phyloP scores from a whole-genome alignment of 2,329 filamentous ascomycete genomes.

The Talaromyces sp. region DNA sequence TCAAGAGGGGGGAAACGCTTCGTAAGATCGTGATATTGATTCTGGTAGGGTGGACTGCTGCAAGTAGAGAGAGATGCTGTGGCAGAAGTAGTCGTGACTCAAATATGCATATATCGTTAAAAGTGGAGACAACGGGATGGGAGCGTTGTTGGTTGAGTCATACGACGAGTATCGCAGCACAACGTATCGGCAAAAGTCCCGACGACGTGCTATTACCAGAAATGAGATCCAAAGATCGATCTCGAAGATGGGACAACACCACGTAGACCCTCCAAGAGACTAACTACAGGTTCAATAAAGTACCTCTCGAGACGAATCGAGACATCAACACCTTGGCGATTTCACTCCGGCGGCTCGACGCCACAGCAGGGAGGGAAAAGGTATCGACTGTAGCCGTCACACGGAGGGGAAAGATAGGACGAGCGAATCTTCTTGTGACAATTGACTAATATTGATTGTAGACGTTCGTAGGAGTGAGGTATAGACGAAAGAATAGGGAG shows the following conservation, averaged over 20 bases:
- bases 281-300: slow-evolving; percentile 20
- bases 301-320: slow-evolving; percentile 19
- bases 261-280: slow-evolving; percentile 17
- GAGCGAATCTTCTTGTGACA: neutral
- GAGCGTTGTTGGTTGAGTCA: slow-evolving; percentile 15
- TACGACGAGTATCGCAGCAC: slow-evolving; percentile 9
- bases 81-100: slow-evolving; percentile 29
- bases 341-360: slow-evolving; percentile 19
- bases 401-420: slow-evolving; percentile 16
- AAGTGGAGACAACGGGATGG: slow-evolving; percentile 19
- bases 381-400: slow-evolving; percentile 20
- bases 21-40: slow-evolving; percentile 38
- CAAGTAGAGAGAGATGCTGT: slow-evolving; percentile 30
- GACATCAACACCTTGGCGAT: slow-evolving; percentile 17
- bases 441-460: neutral
- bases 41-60: slow-evolving; percentile 25
- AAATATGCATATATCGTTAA: slow-evolving; percentile 18
- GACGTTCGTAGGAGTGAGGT: neutral
- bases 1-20: slow-evolving; percentile 29
- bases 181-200: slow-evolving; percentile 3
- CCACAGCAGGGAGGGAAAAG: slow-evolving; percentile 20
- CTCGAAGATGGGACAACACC: neutral
- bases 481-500: neutral
- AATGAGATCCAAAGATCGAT: neutral
- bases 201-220: slow-evolving; percentile 1